Evolutionary conservation across 2,329 filamentous ascomycete genomes (phyloP), one percentile per base, ranked within the genome.

Genomic region (Arthrobotrys entomopaga): DNA sequence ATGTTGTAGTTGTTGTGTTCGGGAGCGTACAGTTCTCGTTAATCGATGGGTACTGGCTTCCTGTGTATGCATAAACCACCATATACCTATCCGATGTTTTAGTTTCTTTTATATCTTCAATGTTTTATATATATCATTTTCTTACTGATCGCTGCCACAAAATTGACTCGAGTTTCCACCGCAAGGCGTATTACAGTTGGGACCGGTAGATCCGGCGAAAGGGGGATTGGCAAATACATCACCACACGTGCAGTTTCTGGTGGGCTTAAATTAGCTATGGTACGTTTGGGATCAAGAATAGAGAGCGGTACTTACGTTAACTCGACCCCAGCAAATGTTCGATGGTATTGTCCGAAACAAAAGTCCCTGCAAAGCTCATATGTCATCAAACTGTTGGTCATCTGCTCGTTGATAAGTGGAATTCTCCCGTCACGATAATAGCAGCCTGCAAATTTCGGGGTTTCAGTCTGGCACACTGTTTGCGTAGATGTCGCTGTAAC

Each of bases 401-500:
- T 16, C 10, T 13, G 16, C 15, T 19, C n/a, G 1, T 13, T 24
- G 6, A 56, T 16, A n/a, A 56, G n/a, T 16, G 52, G 52, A 7
- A 40, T 15, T 40, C 26, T 40, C n/a, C 16, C 29, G n/a, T 13
- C 52, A 19, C 26, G 24, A 56, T 38, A 19, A 56, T 56, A 56
- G 29, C 52, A 56, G 7, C 52, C 52, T 7, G 16, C 13, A n/a
- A 7, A 16, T 13, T n/a, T n/a, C 3, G 29, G 24, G 19, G 8
- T 15, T 11, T 38, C 13, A 13, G 52, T 40, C 10, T 24, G 26
- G 52, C 52, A 56, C 5, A 16, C 16, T 7, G n/a, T 10, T n/a
- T 38, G 16, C 19, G 38, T 58, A 19, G 20, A 11, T 16, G 20
- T 24, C 2, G 38, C 10, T 22, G 40, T 29, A 2, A n/a, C 10